Base-by-base conservation (phyloP, 805 yeast genomes). In the Ogataea pini region DNA sequence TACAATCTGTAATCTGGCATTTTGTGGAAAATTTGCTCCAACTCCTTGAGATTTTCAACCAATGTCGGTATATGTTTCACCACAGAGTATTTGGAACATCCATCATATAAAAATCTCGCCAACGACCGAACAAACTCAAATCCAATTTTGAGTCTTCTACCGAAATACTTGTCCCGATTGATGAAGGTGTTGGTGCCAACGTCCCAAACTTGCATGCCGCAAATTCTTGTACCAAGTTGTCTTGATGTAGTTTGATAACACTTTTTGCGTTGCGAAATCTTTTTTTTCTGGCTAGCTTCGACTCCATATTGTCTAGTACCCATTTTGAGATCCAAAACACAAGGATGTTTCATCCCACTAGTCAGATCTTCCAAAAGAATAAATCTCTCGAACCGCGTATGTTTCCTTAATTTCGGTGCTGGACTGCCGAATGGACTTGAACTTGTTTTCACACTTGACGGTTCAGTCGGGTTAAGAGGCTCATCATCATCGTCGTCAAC, bases 301-400 rank as follows among this genome's bases (percentile, higher is more conserved):
- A 92, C 85, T 8, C 99, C 99, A 61, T 94, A 94, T 68, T 94
- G 99, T 49, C 99, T 76, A 0, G 99, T 92, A 0, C 99, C 99
- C 98, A 94, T 94, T 64, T 94, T 94, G 58, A 94, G 73, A 68
- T 94, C 99, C 42, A 94, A 71, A 0, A 92, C 98, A 63, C 97
- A 91, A 0, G 99, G 97, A 54, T 78, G 79, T 25, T 69, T 72
- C 83, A 92, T 82, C 19, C 89, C 88, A 46, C 83, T 77, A 0
- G 98, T 94, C 42, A 94, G 70, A 69, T 94, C 99, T 63, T 95
- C 99, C 42, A 94, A 72, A 8, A 94, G 68, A 32, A 94, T 85
- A 63, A 90, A 94, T 52, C 95, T 74, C 68, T 88, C 95, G 33
- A 86, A 81, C 46, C 84, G 70, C 0, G 86, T 80, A 37, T 59